Conservation (phyloP, 306 rosid genomes). For the Lathyrus tuberosus region DNA sequence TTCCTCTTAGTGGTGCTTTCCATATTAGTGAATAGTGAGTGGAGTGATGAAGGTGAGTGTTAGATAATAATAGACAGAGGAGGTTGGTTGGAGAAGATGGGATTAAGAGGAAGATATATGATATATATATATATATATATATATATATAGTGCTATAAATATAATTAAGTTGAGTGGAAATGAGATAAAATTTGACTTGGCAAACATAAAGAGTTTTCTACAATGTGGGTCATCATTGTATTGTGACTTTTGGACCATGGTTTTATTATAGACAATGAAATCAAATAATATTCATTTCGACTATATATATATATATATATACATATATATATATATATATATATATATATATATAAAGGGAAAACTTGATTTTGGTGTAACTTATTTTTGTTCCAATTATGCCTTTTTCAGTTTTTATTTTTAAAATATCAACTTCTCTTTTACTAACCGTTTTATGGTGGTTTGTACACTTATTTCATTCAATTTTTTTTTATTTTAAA, state of each 20-base stretch:
- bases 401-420: too few relatives aligned
- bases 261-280: neutral
- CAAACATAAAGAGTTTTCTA: conserved; percentile 13
- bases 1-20: conserved; percentile 45
- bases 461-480: too few relatives aligned
- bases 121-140: neutral
- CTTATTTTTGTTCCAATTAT: too few relatives aligned
- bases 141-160: neutral
- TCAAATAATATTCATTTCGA: too few relatives aligned
- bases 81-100: conserved; percentile 38
- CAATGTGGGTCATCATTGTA: conserved; percentile 26
- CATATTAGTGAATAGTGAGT: conserved; percentile 27
- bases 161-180: neutral
- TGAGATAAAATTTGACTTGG: neutral
- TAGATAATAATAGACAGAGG: neutral
- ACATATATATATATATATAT: too few relatives aligned
- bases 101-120: conserved; percentile 36
- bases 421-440: too few relatives aligned
- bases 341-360: too few relatives aligned
- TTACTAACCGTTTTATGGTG: too few relatives aligned
- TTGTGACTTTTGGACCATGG: neutral
- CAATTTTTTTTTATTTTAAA: too few relatives aligned
- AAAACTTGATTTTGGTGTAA: too few relatives aligned
- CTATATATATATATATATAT: too few relatives aligned
- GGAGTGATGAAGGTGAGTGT: neutral